Percentiles rank a stretch among this genome's conserved stretches.
These are phyloP conservation scores for Euphorbia peplus DNA, from an alignment of 345 rosid genomes.

Conservation along the genomic window DNA sequence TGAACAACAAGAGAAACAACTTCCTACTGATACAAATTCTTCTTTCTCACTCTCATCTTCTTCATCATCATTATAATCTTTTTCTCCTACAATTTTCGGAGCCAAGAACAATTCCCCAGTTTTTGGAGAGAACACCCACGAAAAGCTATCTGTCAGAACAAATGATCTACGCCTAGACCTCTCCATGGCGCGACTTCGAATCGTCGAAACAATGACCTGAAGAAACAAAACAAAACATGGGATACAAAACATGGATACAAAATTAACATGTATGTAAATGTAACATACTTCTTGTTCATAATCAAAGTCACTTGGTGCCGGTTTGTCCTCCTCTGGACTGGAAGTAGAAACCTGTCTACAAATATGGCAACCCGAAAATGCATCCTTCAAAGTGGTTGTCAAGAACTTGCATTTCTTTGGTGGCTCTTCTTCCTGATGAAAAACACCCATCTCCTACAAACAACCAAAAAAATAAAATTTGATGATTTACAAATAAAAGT, in stretches of 20 bases:
- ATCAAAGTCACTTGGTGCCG: conserved; percentile 32
- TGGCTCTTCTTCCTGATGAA: conserved; percentile 47
- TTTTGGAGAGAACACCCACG: conserved; percentile 41
- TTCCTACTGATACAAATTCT: conserved; percentile 57
- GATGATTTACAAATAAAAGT: conserved; percentile 5
- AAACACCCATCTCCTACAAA: conserved; percentile 45
- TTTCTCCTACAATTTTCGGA: not conserved
- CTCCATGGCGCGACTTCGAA: conserved; percentile 69
- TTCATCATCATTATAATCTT: not conserved
- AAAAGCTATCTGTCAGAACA: conserved; percentile 38
- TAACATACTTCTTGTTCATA: conserved; percentile 49
- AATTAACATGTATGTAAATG: not conserved
- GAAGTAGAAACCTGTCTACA: conserved; percentile 36
- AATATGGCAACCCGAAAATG: conserved; percentile 44
- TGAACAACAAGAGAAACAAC: conserved; percentile 63
- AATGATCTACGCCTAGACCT: conserved; percentile 57
- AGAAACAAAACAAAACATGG: conserved; percentile 2
- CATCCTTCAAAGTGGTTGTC: conserved; percentile 45
- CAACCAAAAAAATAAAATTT: not conserved
- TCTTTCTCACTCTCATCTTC: conserved; percentile 34
- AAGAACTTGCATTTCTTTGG: conserved; percentile 50
- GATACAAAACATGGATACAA: conserved; percentile 2
- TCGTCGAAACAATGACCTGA: conserved; percentile 65
- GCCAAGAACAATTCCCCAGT: conserved; percentile 21
- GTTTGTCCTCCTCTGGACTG: conserved; percentile 35